Evolutionary conservation across 306 rosid genomes (phyloP).

Genomic region (Pterocarpus santalinus): DNA sequence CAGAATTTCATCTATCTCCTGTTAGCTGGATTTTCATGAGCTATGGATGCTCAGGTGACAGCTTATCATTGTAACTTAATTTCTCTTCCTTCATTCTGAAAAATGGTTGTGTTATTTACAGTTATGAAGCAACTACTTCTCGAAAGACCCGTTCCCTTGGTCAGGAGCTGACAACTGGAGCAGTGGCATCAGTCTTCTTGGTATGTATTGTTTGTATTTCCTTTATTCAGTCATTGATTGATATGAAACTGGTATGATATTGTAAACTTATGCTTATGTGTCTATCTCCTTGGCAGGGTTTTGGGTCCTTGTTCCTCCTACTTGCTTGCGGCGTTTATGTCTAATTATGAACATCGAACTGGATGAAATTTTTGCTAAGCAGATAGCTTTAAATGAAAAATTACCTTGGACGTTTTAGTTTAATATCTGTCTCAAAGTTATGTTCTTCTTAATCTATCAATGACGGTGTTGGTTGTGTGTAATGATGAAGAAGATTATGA

Average conservation of each 20-base stretch:
- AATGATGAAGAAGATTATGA: constrained; percentile 43
- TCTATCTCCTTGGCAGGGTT: constrained; percentile 66
- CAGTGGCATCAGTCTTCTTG: constrained; percentile 89
- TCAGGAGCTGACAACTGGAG: constrained; percentile 84
- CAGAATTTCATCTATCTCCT: constrained; percentile 30
- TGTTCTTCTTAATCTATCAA: constrained; percentile 35
- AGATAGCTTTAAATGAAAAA: constrained; percentile 49
- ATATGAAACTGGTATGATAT: constrained; percentile 17
- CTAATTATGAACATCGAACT: constrained; percentile 48
- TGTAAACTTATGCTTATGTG: constrained; percentile 37
- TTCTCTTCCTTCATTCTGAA: background rate
- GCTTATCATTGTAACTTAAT: background rate
- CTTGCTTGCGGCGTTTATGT: constrained; percentile 94
- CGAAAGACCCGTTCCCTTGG: constrained; percentile 81
- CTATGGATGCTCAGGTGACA: constrained; percentile 23
- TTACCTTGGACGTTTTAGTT: constrained; percentile 43
- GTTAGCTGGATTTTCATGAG: constrained; percentile 33
- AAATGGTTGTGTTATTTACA: constrained; percentile 50
- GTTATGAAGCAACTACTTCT: constrained; percentile 91
- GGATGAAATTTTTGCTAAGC: constrained; percentile 57
- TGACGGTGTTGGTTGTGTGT: constrained; percentile 42
- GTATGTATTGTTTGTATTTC: constrained; percentile 46
- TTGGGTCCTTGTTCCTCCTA: constrained; percentile 93
- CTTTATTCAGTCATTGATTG: constrained; percentile 23
- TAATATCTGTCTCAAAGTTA: constrained; percentile 32